Evolutionary conservation across 2,329 filamentous ascomycete species (phyloP), one percentile per base, ranked within the genome.

Genomic region (Colletotrichum graminicola): DNA sequence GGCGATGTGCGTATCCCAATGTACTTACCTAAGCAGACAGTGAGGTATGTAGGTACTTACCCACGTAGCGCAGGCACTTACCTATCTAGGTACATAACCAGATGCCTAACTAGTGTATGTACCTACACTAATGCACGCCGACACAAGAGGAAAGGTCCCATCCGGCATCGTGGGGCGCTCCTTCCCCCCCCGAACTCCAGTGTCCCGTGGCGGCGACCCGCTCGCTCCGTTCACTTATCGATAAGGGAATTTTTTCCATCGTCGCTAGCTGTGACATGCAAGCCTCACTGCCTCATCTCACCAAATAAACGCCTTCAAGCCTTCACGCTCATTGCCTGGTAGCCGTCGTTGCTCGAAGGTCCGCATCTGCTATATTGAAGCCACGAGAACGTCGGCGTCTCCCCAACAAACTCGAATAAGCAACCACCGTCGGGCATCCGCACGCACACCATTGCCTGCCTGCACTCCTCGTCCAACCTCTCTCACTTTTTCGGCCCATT

Each of bases 171-270:
- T 49, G 65, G 57, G 57, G 65, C 55, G 26, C 34, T 56, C 18
- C 34, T 56, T 23, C 16, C 54, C 54, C 54, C 39, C 54, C 34
- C 34, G 54, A 21, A 21, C 21, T 41, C 51, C 18, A 26, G 32
- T 29, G 4, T 55, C n/a, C 59, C 29, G 43, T 18, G 11, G 34
- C 47, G 32, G 60, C 18, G 26, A 41, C 47, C 41, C 39, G 26
- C 16, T 39, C 36, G 21, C 29, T 23, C 49, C 34, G 51, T 26
- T n/a, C 52, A 10, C 41, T 67, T 67, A 71, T 71, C 68, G 65
- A 71, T 71, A 71, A 68, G 54, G 43, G 52, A 71, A 71, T 71
- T 71, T 71, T 70, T 71, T 63, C 68, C 8, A 71, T 66, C 23
- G 61, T 54, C 45, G 47, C n/a, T 51, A 23, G 26, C 43, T 39